Conservation (phyloP, 2,329 filamentous ascomycete genomes). For the Penicillium sp. region DNA sequence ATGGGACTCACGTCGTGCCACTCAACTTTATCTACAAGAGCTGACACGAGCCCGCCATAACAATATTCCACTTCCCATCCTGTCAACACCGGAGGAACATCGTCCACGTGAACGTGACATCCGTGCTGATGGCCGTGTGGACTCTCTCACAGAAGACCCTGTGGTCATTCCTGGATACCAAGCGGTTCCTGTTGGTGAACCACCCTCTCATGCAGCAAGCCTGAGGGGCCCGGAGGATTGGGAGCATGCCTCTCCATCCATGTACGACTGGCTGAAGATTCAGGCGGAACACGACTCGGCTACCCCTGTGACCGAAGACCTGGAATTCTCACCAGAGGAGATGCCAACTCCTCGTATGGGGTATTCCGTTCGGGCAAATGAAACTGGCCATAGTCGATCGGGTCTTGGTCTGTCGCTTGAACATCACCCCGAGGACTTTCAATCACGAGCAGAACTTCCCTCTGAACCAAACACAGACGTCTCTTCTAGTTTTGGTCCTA, state of each 20-base stretch:
- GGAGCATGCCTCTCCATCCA: conserved; percentile 54
- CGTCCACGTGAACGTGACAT: neutral
- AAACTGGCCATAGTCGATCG: neutral
- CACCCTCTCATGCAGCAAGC: conserved; percentile 44
- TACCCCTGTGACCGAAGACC: conserved; percentile 40
- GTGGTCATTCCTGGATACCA: conserved; percentile 40
- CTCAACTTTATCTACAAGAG: conserved; percentile 59
- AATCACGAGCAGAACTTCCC: neutral
- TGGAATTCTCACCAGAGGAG: conserved; percentile 20
- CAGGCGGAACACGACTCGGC: conserved; percentile 44
- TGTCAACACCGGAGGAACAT: neutral
- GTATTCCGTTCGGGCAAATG: conserved; percentile 12
- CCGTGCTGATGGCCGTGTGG: neutral
- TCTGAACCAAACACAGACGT: neutral
- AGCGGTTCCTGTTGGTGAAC: conserved; percentile 29
- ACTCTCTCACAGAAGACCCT: conserved; percentile 38
- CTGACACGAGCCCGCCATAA: conserved; percentile 38
- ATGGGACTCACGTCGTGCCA: conserved; percentile 60
- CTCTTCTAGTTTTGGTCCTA: neutral
- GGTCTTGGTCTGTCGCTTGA: neutral
- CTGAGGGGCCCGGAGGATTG: conserved; percentile 52
- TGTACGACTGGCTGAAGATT: conserved; percentile 54
- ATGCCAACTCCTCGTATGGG: conserved; percentile 27
- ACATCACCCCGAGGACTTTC: neutral
- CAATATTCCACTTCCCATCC: neutral